These are phyloP conservation scores for Phaffia tasmanica DNA, from an alignment of 768 basidiomycete species.

Conservation along the genomic window DNA sequence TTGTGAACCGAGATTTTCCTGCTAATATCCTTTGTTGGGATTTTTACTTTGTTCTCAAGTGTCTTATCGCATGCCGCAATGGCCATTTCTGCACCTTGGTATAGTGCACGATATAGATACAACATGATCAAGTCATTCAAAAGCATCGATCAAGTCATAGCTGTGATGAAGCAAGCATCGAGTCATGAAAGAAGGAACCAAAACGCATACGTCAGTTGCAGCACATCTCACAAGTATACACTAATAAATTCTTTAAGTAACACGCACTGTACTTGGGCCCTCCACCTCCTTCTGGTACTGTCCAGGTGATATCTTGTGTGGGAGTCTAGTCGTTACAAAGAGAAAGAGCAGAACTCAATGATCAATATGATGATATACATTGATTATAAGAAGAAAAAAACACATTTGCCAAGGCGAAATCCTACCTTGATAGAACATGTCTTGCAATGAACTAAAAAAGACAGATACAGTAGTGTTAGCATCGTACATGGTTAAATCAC, in stretches of 20 bases:
- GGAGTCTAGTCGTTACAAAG: slow-evolving; percentile 39
- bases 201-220: not conserved
- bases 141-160: not conserved
- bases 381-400: not conserved
- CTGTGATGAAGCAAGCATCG: not conserved
- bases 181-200: not conserved
- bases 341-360: not conserved
- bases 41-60: too few relatives aligned
- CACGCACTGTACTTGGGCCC: slow-evolving; percentile 87
- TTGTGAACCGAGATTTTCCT: too few relatives aligned
- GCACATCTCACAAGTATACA: not conserved
- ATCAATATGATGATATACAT: too few relatives aligned
- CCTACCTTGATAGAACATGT: slow-evolving; percentile 79
- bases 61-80: too few relatives aligned
- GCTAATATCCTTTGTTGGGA: too few relatives aligned
- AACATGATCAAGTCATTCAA: not conserved
- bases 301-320: slow-evolving; percentile 92
- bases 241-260: not conserved
- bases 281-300: slow-evolving; percentile 89
- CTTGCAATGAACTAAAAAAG: slow-evolving; percentile 64
- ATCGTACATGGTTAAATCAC: not conserved
- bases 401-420: not conserved
- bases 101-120: too few relatives aligned
- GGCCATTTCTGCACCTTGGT: too few relatives aligned
- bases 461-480: not conserved